Base-by-base conservation (phyloP, 441 rosid genomes). In the Flueggea neowawraea region DNA sequence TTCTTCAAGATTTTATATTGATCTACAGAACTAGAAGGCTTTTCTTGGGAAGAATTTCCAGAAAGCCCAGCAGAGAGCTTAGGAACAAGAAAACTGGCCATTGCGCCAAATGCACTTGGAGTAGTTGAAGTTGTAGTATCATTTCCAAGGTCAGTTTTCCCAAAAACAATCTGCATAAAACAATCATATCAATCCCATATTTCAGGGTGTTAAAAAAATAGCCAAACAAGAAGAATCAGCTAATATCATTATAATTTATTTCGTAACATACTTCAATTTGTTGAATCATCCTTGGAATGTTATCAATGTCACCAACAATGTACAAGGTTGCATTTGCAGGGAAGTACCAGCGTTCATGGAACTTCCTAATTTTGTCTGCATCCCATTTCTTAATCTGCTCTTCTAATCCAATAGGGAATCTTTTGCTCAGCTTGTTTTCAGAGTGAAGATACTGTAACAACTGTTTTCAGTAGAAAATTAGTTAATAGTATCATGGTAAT, bases 301-400 rank as follows among this genome's bases (percentile, higher is more conserved):
- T 81, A 73, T 85, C 81, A 58, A 90, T 77, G 75, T 90, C 95
- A 32, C 99, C 99, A 74, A 95, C 99, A 66, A 92, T 90, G 71
- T 92, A 92, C 61, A 95, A 72, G 60, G 98, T 95, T 60, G 98
- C 98, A 82, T 95, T 95, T 58, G 89, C 98, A 48, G 98, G 97
- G 77, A 90, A 95, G 81, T 95, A 95, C 99, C 99, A 95, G 16
- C 94, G 88, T 71, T 95, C 99, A 74, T 95, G 99, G 76, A 92
- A 95, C 74, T 95, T 92, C 82, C 94, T 88, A 64, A 95, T 95
- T 80, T 88, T 92, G 77, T 95, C 99, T 32, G 91, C 96, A 78
- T 95, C 99, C 99, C 98, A 95, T 75, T 90, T 92, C 89, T 90
- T 88, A 77, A 92, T 95, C 80, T 95, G 98, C 82, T 90, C 97